Evolutionary conservation across 2,329 filamentous ascomycete species (phyloP).

Genomic region (Fusarium sp.): DNA sequence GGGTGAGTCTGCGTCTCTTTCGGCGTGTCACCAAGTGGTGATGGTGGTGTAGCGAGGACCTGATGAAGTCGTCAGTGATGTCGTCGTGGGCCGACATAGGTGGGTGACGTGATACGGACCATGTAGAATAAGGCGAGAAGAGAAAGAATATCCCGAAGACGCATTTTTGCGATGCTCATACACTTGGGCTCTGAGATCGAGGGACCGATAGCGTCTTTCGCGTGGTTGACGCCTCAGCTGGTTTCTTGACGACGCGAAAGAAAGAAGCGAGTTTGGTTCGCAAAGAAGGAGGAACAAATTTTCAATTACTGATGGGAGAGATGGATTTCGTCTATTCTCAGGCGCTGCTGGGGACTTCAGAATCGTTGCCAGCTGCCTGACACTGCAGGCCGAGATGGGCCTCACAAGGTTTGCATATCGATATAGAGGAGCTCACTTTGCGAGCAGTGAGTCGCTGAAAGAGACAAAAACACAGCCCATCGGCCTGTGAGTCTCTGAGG

Average conservation of each 20-base stretch:
- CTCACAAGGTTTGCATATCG: neutral
- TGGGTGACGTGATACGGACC: neutral
- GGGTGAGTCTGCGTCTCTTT: neutral
- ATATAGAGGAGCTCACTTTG: neutral
- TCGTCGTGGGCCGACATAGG: neutral
- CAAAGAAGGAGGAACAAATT: neutral
- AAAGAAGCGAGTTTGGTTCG: neutral
- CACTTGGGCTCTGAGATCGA: neutral
- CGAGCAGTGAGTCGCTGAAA: too few species aligned
- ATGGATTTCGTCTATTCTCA: neutral
- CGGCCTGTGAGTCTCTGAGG: too few species aligned
- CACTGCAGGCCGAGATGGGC: neutral
- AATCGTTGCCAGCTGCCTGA: slow-evolving; percentile 4
- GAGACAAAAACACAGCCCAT: too few species aligned
- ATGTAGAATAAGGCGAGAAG: neutral
- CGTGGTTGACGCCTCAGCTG: neutral
- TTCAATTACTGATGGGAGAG: neutral
- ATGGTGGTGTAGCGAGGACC: neutral
- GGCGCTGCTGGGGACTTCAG: neutral
- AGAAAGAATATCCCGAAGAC: neutral
- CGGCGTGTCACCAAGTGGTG: neutral
- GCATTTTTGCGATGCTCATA: neutral
- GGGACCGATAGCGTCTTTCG: neutral
- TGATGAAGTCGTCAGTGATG: slow-evolving; percentile 1
- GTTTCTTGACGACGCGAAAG: slow-evolving; percentile 2